phyloP scores from a whole-genome alignment of 163 green algal species.

The Volvox carteri region DNA sequence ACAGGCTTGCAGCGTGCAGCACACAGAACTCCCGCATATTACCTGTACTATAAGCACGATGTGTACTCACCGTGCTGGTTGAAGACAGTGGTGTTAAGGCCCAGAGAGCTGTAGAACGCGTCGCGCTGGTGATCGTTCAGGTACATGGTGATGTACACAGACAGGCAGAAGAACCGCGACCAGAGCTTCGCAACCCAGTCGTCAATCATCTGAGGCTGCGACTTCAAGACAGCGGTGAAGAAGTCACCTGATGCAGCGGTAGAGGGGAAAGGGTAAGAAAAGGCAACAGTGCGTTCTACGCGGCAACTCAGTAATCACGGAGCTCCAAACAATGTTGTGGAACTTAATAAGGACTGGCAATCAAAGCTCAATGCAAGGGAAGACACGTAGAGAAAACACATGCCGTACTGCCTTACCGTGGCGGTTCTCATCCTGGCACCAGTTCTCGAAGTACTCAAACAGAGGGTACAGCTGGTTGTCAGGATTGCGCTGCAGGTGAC shows the following conservation, averaged over 20 bases:
- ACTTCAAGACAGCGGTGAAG: conserved; percentile 93
- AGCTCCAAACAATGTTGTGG: too few relatives aligned
- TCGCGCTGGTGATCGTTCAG: conserved; percentile 94
- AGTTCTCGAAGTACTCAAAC: conserved; percentile 99
- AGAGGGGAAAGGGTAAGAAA: too few relatives aligned
- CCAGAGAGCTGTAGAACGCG: conserved; percentile 79
- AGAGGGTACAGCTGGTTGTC: conserved; percentile 98
- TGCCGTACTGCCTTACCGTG: conserved; percentile 61
- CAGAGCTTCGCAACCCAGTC: conserved; percentile 93
- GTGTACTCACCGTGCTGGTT: conserved; percentile 96
- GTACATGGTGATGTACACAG: conserved; percentile 99
- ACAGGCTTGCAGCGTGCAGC: too few relatives aligned
- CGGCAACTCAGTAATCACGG: too few relatives aligned
- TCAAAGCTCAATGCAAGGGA: background rate
- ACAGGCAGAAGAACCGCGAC: conserved; percentile 99
- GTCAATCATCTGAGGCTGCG: conserved; percentile 91
- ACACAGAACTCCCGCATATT: too few relatives aligned
- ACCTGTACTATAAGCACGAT: too few relatives aligned
- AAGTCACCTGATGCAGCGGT: conserved; percentile 70
- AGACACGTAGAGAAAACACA: background rate
- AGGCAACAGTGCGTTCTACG: too few relatives aligned
- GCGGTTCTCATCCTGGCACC: conserved; percentile 96
- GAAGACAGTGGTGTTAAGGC: conserved; percentile 96
- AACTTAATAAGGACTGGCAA: too few relatives aligned
- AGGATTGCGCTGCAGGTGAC: conserved; percentile 96